Percentiles rank a stretch among this genome's conserved stretches.
phyloP scores from a whole-genome alignment of 805 yeast species.

The Candida ulmi region DNA sequence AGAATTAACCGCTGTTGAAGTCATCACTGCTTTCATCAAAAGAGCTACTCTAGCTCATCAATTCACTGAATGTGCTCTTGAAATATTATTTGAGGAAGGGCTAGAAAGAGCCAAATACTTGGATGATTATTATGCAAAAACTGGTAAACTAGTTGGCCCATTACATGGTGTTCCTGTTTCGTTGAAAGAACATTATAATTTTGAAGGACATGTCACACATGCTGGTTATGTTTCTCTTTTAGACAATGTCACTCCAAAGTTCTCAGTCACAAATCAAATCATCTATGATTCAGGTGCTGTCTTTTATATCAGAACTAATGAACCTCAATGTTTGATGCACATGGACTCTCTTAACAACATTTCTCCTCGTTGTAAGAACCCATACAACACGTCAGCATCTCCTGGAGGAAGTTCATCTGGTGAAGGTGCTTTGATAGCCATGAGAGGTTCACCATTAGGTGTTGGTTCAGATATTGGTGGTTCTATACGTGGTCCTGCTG shows the following conservation, averaged over 20 bases:
- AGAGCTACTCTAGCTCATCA: conserved; percentile 60
- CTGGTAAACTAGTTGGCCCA: conserved; percentile 57
- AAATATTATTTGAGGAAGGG: conserved; percentile 63
- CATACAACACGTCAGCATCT: conserved; percentile 49
- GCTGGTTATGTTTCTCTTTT: conserved; percentile 54
- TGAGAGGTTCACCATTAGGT: conserved; percentile 57
- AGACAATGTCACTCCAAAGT: conserved; percentile 40
- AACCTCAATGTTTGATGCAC: conserved; percentile 70
- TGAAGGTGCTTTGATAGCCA: conserved; percentile 58
- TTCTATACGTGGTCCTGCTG: conserved; percentile 63
- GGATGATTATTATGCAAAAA: conserved; percentile 43
- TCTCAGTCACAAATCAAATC: conserved; percentile 42
- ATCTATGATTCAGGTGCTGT: conserved; percentile 37
- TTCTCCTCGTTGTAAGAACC: conserved; percentile 54
- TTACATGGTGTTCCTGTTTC: conserved; percentile 68
- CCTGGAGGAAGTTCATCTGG: conserved; percentile 76
- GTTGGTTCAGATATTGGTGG: conserved; percentile 74
- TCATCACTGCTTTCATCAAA: conserved; percentile 25
- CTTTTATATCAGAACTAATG: conserved; percentile 58
- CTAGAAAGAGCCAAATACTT: conserved; percentile 47
- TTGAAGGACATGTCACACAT: conserved; percentile 47
- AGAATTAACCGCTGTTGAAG: conserved; percentile 17
- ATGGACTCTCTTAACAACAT: conserved; percentile 57
- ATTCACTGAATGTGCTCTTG: conserved; percentile 54
- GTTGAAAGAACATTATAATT: conserved; percentile 58